These are phyloP conservation scores for Amoebophrya sp. DNA, from an alignment of 169 alveolate genomes.

Conservation along the genomic window DNA sequence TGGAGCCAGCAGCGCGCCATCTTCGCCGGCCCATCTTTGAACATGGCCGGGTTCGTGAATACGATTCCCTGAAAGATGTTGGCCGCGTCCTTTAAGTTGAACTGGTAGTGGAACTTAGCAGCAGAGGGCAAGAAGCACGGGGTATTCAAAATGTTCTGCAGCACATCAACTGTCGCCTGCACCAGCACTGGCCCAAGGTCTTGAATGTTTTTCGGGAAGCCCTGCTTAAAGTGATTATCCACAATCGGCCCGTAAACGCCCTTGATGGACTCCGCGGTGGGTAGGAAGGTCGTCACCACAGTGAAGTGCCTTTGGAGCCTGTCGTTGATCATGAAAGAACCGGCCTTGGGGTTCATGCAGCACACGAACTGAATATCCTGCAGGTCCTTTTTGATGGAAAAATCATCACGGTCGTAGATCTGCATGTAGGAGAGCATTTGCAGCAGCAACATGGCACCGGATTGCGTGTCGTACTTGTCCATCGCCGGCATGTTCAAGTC, in stretches of 20 bases:
- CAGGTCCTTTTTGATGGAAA: slow-evolving; percentile 52
- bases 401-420: slow-evolving; percentile 45
- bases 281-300: slow-evolving; percentile 35
- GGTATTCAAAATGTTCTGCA: slow-evolving; percentile 57
- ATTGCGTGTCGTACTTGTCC: slow-evolving; percentile 88
- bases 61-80: slow-evolving; percentile 68
- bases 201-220: background rate
- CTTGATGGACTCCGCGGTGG: background rate
- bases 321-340: slow-evolving; percentile 80
- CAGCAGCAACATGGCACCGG: slow-evolving; percentile 77
- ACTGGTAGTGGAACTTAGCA: slow-evolving; percentile 90
- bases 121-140: slow-evolving; percentile 87
- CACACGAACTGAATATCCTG: slow-evolving; percentile 86
- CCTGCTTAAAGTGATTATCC: background rate
- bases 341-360: slow-evolving; percentile 89
- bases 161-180: slow-evolving; percentile 54
- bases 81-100: slow-evolving; percentile 86
- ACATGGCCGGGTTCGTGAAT: slow-evolving; percentile 69
- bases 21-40: slow-evolving; percentile 71
- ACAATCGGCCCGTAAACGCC: slow-evolving; percentile 4
- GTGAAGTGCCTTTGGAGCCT: slow-evolving; percentile 81
- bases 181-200: slow-evolving; percentile 7
- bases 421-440: slow-evolving; percentile 54
- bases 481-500: slow-evolving; percentile 91
- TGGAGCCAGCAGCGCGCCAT: slow-evolving; percentile 85